phyloP scores from a whole-genome alignment of 352 stramenopile species.

The Phytophthora sp. region DNA sequence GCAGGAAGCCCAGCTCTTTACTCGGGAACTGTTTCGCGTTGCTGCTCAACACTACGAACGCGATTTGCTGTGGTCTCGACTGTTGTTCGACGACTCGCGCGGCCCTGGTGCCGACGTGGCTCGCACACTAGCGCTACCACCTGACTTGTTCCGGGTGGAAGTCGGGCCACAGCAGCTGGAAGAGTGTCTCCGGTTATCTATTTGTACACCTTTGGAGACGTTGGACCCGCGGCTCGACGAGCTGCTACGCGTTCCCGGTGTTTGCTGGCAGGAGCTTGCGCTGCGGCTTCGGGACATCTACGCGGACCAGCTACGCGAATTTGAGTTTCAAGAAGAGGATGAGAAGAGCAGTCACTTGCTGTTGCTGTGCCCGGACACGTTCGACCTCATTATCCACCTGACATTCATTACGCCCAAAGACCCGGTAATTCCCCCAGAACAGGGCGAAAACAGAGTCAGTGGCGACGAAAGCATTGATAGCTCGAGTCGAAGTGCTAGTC shows the following conservation, averaged over 20 bases:
- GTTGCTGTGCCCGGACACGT: slow-evolving; percentile 80
- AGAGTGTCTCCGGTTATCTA: slow-evolving; percentile 81
- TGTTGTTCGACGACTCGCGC: slow-evolving; percentile 74
- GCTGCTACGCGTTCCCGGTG: slow-evolving; percentile 64
- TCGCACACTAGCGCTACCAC: slow-evolving; percentile 52
- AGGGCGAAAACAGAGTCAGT: slow-evolving; percentile 19
- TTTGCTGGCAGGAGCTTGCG: slow-evolving; percentile 84
- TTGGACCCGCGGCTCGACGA: slow-evolving; percentile 81
- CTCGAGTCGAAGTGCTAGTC: slow-evolving; percentile 29
- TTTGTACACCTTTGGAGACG: slow-evolving; percentile 76
- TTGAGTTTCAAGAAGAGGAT: slow-evolving; percentile 80
- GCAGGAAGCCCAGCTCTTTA: slow-evolving; percentile 79
- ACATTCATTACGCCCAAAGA: slow-evolving; percentile 64
- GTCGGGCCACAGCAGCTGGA: slow-evolving; percentile 85
- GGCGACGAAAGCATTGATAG: slow-evolving; percentile 28
- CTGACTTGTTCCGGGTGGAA: slow-evolving; percentile 71
- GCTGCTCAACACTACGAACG: slow-evolving; percentile 85
- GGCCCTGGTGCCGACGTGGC: slow-evolving; percentile 61
- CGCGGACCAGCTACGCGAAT: slow-evolving; percentile 81
- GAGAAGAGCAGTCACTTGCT: slow-evolving; percentile 79
- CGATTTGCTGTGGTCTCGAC: slow-evolving; percentile 84
- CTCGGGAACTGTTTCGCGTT: slow-evolving; percentile 79
- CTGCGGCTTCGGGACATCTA: slow-evolving; percentile 81
- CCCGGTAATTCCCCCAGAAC: slow-evolving; percentile 3
- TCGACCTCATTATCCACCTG: slow-evolving; percentile 90